Evolutionary conservation across 768 basidiomycete species (phyloP), one percentile per base, ranked within the genome.

Genomic region (Lactarius quietus): DNA sequence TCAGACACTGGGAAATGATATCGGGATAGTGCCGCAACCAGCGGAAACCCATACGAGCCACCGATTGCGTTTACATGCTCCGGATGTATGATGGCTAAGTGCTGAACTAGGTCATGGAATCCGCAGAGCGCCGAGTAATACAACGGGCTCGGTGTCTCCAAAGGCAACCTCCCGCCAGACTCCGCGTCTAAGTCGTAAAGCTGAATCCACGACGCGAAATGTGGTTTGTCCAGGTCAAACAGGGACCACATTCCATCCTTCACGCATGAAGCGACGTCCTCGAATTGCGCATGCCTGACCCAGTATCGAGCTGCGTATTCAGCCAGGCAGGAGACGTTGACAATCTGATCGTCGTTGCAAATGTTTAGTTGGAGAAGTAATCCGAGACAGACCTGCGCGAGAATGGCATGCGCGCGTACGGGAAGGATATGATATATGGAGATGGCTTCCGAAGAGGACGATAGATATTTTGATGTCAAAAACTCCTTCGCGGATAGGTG

Each of bases 401-500:
- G 4, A n/a, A 23, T 45, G n/a, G 43, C 23, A 4, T 45, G 43
- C 4, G 43, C n/a, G 4, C 1, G n/a, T 12, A 3, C 10, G 10
- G n/a, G 43, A 45, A 23, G 43, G 10, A 45, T 45, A n/a, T 45
- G 43, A 10, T 45, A 45, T 23, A 3, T 1, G n/a, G n/a, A 3
- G n/a, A 45, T 20, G 43, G 12, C 8, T 45, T 10, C 10, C 4
- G n/a, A 4, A 10, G 43, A 23, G 4, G 43, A 15, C 0, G 53
- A 43, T 9, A 65, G 59, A 9, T 53, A 41, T 29, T 29, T 28
- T 15, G 64, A 65, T 0, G 33, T 65, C 3, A 65, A 43, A 35
- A 45, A 65, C 17, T 60, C 64, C 9, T 61, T 59, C 2, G 61
- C 59, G 0, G 64, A 60, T 18, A 56, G 23, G 26, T 65, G 64